A percentile compares a stretch with the other conserved stretches of the same genome.
These are phyloP conservation scores for Boehmeria nivea DNA, from an alignment of 306 rosid species.

Conservation along the genomic window DNA sequence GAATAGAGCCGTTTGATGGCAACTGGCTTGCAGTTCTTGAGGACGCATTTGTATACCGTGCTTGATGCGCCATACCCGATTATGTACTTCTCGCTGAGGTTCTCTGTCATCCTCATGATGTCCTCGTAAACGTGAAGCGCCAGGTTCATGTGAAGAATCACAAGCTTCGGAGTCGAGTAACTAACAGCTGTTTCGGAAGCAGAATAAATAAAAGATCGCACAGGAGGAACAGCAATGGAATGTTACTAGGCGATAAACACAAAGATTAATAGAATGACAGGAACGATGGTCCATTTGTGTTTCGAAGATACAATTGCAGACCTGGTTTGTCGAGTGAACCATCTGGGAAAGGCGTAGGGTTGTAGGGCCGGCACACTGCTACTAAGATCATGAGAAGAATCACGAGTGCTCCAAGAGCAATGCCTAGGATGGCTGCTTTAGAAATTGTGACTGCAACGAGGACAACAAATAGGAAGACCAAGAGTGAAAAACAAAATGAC, in stretches of 20 bases:
- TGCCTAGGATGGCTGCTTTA: constrained; percentile 91
- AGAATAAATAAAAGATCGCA: constrained; percentile 15
- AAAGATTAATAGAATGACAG: neutral
- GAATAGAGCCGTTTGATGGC: constrained; percentile 84
- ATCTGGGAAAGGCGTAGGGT: constrained; percentile 63
- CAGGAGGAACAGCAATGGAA: constrained; percentile 5
- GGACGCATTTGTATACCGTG: constrained; percentile 90
- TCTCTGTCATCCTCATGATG: constrained; percentile 94
- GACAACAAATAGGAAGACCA: neutral
- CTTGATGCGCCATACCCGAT: constrained; percentile 93
- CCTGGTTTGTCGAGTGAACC: constrained; percentile 93
- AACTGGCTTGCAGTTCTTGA: constrained; percentile 90
- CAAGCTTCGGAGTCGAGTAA: constrained; percentile 74
- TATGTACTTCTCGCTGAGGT: constrained; percentile 78
- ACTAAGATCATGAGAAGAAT: constrained; percentile 86
- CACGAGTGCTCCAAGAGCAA: constrained; percentile 90
- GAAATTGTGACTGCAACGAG: constrained; percentile 64
- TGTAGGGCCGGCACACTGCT: constrained; percentile 78
- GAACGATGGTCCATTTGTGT: neutral
- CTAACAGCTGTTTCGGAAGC: constrained; percentile 44
- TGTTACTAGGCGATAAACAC: too few relatives aligned
- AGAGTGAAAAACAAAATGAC: too few relatives aligned
- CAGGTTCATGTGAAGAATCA: constrained; percentile 93
- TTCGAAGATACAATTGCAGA: constrained; percentile 7
- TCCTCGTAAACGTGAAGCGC: constrained; percentile 92